Evolutionary conservation across 495 filamentous ascomycete genomes (phyloP).

Genomic region (Achaetomiella virescens): DNA sequence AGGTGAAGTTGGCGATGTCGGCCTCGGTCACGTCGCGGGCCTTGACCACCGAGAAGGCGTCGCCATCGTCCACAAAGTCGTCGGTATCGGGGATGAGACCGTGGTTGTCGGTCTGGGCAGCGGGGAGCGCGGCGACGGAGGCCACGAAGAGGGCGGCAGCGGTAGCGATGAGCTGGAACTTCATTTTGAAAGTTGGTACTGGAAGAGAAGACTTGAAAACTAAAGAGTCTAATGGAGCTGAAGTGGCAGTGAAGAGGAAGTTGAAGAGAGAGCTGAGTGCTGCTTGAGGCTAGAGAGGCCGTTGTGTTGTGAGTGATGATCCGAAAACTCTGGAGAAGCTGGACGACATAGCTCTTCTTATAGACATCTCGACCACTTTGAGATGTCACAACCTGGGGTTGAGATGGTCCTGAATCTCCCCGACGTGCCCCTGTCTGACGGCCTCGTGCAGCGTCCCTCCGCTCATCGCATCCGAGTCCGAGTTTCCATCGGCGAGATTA

Average conservation of each 20-base stretch:
- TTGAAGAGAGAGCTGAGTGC: not conserved
- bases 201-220: not conserved
- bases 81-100: slow-evolving; percentile 13
- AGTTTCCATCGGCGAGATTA: not conserved
- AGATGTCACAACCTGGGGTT: too few relatives aligned
- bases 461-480: too few relatives aligned
- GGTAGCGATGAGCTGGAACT: slow-evolving; percentile 18
- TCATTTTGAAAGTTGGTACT: slow-evolving; percentile 14
- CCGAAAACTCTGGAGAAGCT: not conserved
- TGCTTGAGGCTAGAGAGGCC: not conserved
- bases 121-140: slow-evolving; percentile 6
- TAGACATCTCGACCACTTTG: not conserved
- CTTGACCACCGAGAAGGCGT: not conserved
- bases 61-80: not conserved
- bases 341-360: not conserved
- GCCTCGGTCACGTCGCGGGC: not conserved
- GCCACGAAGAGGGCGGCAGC: slow-evolving; percentile 7
- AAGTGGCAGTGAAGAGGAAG: too few relatives aligned
- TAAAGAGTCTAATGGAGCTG: not conserved
- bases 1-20: slow-evolving; percentile 5
- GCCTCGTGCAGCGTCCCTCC: not conserved
- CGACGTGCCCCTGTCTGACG: not conserved
- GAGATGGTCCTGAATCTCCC: not conserved
- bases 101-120: slow-evolving; percentile 1
- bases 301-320: not conserved